A percentile compares a stretch with the other conserved stretches of the same genome.
Evolutionary conservation across 2,329 filamentous ascomycete species (phyloP).

Genomic region (Ophiostoma ips): DNA sequence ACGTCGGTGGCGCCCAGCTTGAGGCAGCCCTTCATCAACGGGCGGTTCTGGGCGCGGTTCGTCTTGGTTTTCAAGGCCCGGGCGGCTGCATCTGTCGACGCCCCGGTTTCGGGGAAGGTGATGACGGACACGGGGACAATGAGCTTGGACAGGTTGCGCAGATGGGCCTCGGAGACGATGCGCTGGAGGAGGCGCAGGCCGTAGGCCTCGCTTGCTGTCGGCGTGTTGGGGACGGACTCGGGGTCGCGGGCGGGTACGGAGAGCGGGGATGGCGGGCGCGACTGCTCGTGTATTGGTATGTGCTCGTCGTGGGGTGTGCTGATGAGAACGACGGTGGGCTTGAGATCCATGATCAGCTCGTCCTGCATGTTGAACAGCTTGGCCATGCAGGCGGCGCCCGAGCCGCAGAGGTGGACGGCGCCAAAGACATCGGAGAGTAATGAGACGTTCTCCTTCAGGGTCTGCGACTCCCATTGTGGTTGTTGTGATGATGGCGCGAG

Average conservation of each 20-base stretch:
- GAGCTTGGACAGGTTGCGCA: constrained; percentile 41
- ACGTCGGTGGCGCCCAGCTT: constrained; percentile 82
- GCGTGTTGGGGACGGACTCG: constrained; percentile 19
- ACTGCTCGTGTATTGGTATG: constrained; percentile 21
- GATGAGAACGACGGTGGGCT: constrained; percentile 43
- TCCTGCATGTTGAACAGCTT: constrained; percentile 40
- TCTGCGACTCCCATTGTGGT: constrained; percentile 22
- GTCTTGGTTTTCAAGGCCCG: not conserved
- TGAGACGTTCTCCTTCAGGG: constrained; percentile 31
- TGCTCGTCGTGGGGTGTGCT: constrained; percentile 40
- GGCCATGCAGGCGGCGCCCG: constrained; percentile 38
- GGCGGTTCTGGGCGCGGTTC: constrained; percentile 23
- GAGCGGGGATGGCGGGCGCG: constrained; percentile 30
- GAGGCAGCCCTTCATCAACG: constrained; percentile 54
- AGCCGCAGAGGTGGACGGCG: constrained; percentile 40
- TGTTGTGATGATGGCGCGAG: not conserved
- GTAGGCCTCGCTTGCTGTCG: constrained; percentile 36
- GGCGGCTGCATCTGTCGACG: not conserved
- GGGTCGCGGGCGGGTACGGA: constrained; percentile 23
- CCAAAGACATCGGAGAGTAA: constrained; percentile 40
- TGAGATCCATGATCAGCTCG: constrained; percentile 35
- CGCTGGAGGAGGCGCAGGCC: constrained; percentile 40
- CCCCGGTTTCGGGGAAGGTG: constrained; percentile 22
- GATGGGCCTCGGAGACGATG: constrained; percentile 42
- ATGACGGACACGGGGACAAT: constrained; percentile 43